Base-by-base conservation (phyloP, 345 rosid genomes). In the Citrus sp. region DNA sequence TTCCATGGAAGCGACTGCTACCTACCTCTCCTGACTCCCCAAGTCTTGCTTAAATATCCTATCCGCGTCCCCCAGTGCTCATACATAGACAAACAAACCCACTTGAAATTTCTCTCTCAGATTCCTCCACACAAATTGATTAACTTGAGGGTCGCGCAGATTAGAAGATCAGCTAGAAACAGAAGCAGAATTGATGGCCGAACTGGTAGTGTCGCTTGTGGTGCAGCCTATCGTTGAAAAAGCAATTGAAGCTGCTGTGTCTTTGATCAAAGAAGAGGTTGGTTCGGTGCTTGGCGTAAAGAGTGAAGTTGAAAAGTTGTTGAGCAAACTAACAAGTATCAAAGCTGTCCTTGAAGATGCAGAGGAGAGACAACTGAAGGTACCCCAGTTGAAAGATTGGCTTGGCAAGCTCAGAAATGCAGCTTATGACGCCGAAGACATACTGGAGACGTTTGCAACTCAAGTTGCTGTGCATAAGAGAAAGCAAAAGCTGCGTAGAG, bases 351-450 rank as follows among this genome's bases (percentile, higher is more conserved):
- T 70, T 16, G 9, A 46, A n/a, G 74, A 70, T 70, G 74, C 74
- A 49, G 74, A 70, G 74, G 74, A 70, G 60, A 70, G 30, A 18
- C 74, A 70, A 14, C 59, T 46, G 22, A n/a, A 28, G 0, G 60
- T 18, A 5, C n/a, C 38, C 34, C 67, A 16, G 2, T 30, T 71
- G 62, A 72, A 28, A 58, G 65, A 55, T 12, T 72, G 76, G 76
- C 76, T 72, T 21, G 65, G 65, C 14, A 72, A 72, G 76, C 65
- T 72, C 27, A 56, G 24, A 72, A 37, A 72, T 72, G 76, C 46
- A 21, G 76, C 65, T 28, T 34, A 55, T n/a, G 76, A 58, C 35
- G 37, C 30, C 2, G 65, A 72, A 27, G 76, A 72, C 32, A 58
- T 56, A 22, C 9, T 72, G 18, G 76, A 72, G 7, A 35, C 28